These are phyloP conservation scores for Diversispora eburnea DNA, from an alignment of 192 early-diverging fungal species.

Conservation along the genomic window DNA sequence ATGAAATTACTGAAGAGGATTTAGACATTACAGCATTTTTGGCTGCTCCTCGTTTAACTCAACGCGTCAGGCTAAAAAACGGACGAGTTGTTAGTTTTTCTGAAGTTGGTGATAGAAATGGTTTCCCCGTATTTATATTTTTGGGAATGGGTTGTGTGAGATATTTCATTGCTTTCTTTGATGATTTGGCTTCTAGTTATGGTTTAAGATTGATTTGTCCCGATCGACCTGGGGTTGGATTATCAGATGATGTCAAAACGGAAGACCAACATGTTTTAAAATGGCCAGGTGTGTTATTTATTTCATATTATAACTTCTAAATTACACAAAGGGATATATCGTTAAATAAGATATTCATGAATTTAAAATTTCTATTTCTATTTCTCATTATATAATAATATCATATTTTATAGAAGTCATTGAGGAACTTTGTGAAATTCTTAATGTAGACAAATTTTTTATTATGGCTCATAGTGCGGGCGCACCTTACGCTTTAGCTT, in stretches of 20 bases:
- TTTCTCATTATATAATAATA: slow-evolving; percentile 6
- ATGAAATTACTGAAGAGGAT: neutral
- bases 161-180: slow-evolving; percentile 43
- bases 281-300: neutral
- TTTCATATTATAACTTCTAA: no score
- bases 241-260: slow-evolving; percentile 36
- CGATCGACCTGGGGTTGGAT: slow-evolving; percentile 41
- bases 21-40: slow-evolving; percentile 16
- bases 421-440: slow-evolving; percentile 39
- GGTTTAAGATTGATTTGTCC: slow-evolving; percentile 42
- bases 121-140: slow-evolving; percentile 37
- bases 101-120: slow-evolving; percentile 40
- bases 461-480: slow-evolving; percentile 44
- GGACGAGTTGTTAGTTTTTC: slow-evolving; percentile 41
- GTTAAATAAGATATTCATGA: no score
- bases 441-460: slow-evolving; percentile 44
- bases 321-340: no score
- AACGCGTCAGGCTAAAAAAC: slow-evolving; percentile 39
- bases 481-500: slow-evolving; percentile 43
- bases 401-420: slow-evolving; percentile 39
- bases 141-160: slow-evolving; percentile 44
- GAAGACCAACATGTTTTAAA: slow-evolving; percentile 30
- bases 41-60: slow-evolving; percentile 32
- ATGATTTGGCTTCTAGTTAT: slow-evolving; percentile 42
- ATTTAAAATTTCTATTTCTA: neutral